These are phyloP conservation scores for Naumovozyma dairenensis DNA, from an alignment of 805 yeast genomes.

Conservation along the genomic window DNA sequence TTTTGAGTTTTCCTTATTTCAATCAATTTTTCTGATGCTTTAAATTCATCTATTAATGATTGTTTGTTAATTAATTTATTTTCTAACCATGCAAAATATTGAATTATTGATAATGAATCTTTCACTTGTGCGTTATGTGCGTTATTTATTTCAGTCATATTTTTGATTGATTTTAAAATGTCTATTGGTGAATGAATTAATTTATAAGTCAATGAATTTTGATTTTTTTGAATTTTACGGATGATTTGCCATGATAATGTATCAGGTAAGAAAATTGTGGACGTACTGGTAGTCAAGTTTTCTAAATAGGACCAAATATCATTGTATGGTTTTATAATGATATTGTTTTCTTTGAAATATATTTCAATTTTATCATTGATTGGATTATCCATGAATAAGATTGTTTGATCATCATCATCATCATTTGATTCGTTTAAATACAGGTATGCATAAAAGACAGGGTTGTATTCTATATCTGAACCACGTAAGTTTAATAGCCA, in stretches of 20 bases:
- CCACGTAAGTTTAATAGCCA: conserved; percentile 86
- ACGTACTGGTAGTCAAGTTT: conserved; percentile 12
- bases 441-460: conserved; percentile 68
- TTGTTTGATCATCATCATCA: conserved; percentile 34
- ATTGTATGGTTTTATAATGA: conserved; percentile 44
- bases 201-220: conserved; percentile 19
- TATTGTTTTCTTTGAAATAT: conserved; percentile 36
- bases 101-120: conserved; percentile 70
- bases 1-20: conserved; percentile 44
- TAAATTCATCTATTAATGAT: conserved; percentile 48
- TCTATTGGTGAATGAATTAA: conserved; percentile 51
- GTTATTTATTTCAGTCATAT: conserved; percentile 58
- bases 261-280: conserved; percentile 39
- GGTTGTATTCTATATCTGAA: conserved; percentile 72
- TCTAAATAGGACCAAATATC: conserved; percentile 50
- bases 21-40: conserved; percentile 51
- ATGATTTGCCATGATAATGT: conserved; percentile 62
- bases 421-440: conserved; percentile 30
- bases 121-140: conserved; percentile 67
- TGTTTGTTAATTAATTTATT: conserved; percentile 36
- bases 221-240: conserved; percentile 31
- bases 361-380: conserved; percentile 30
- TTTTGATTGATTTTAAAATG: conserved; percentile 66
- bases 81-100: conserved; percentile 79
- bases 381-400: conserved; percentile 45